Percentiles rank a stretch among this genome's conserved stretches.
Conservation (phyloP, 208 protist species). For the Crithidia expoeki region DNA sequence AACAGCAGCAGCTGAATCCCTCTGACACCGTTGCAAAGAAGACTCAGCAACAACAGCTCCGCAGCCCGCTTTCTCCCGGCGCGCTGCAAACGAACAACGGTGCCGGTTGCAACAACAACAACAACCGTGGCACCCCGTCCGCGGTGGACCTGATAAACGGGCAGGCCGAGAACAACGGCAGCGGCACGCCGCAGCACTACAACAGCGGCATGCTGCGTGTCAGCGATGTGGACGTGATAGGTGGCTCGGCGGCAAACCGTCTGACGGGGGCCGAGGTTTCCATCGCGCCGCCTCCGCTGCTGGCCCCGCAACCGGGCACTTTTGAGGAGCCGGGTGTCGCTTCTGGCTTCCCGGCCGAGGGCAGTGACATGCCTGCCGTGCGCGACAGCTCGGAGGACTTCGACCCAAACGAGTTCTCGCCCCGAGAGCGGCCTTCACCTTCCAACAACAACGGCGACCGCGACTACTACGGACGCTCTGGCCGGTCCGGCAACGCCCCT, state of each 20-base stretch:
- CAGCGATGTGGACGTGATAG: conserved; percentile 42
- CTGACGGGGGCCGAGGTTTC: neutral
- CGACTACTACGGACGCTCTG: neutral
- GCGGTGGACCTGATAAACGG: neutral
- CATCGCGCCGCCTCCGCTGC: neutral
- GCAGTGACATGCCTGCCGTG: conserved; percentile 30
- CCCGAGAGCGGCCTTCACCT: conserved; percentile 20
- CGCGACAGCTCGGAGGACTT: conserved; percentile 23
- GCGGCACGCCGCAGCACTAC: conserved; percentile 4
- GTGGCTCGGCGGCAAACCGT: neutral
- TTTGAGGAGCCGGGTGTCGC: conserved; percentile 7
- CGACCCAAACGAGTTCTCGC: conserved; percentile 38
- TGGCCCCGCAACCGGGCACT: conserved; percentile 3
- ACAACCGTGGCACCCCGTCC: conserved; percentile 1
- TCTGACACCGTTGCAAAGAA: conserved; percentile 3
- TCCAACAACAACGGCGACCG: conserved; percentile 11
- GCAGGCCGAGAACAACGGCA: conserved; percentile 8
- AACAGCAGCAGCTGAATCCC: neutral
- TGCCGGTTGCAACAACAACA: neutral
- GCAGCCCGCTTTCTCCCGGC: neutral
- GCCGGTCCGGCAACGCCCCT: neutral
- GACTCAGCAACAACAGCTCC: neutral
- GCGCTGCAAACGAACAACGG: neutral
- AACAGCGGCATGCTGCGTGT: conserved; percentile 31
- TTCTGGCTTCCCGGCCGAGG: conserved; percentile 15